These are phyloP conservation scores for Talaromyces proteolyticus DNA, from an alignment of 495 filamentous ascomycete species.

Conservation along the genomic window DNA sequence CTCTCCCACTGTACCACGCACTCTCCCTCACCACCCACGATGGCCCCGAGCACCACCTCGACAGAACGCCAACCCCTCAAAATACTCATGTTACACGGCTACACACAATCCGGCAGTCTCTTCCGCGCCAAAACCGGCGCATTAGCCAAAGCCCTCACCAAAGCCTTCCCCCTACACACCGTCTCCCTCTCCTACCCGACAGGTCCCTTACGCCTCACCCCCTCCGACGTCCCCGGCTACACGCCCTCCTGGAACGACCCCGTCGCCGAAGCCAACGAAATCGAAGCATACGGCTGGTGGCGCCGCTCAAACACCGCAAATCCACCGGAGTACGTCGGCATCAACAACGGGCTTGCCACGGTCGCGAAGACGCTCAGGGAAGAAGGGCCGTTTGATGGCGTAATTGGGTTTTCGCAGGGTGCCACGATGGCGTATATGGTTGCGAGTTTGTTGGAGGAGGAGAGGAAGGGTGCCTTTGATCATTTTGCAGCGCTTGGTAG, in stretches of 20 bases:
- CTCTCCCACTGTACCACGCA: background rate
- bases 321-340: conserved; percentile 51
- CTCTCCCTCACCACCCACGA: conserved; percentile 2
- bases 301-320: conserved; percentile 45
- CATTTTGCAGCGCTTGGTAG: conserved; percentile 11
- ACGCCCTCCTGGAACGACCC: conserved; percentile 16
- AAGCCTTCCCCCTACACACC: conserved; percentile 55
- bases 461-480: conserved; percentile 41
- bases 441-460: conserved; percentile 60
- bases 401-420: conserved; percentile 74
- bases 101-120: conserved; percentile 82
- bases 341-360: conserved; percentile 55
- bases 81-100: conserved; percentile 61
- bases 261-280: conserved; percentile 25
- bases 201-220: conserved; percentile 49
- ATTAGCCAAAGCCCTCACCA: conserved; percentile 71
- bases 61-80: conserved; percentile 22
- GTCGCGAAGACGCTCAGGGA: conserved; percentile 53
- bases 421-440: conserved; percentile 58
- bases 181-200: conserved; percentile 49
- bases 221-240: conserved; percentile 69
- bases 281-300: conserved; percentile 83
- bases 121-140: conserved; percentile 90
- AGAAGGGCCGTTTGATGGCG: conserved; percentile 63
- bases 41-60: conserved; percentile 15